Conservation (phyloP, 2,329 filamentous ascomycete species). For the Exophiala aquamarina region DNA sequence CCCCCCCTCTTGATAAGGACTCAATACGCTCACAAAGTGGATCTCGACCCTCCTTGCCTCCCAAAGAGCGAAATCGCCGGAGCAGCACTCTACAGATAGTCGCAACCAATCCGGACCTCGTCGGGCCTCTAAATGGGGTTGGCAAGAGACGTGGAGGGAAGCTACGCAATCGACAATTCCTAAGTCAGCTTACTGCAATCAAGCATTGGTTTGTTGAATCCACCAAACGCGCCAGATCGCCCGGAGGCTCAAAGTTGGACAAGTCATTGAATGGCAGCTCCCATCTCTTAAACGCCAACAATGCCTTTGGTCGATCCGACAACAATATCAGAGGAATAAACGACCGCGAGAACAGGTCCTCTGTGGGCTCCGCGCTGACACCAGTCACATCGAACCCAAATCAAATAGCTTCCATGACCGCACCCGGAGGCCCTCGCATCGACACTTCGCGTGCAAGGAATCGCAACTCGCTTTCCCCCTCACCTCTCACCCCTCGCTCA, state of each 20-base stretch:
- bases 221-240: slow-evolving; percentile 62
- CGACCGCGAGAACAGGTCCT: slow-evolving; percentile 14
- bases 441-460: slow-evolving; percentile 28
- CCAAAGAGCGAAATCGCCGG: slow-evolving; percentile 79
- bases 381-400: slow-evolving; percentile 20
- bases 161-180: slow-evolving; percentile 31
- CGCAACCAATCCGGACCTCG: slow-evolving; percentile 64
- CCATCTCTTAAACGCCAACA: neutral
- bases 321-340: neutral
- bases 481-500: slow-evolving; percentile 82
- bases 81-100: slow-evolving; percentile 87
- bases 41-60: slow-evolving; percentile 76
- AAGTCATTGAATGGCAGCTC: slow-evolving; percentile 16
- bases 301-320: too few relatives aligned
- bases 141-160: slow-evolving; percentile 39
- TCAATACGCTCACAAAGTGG: slow-evolving; percentile 74
- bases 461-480: slow-evolving; percentile 80
- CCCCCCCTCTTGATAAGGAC: slow-evolving; percentile 76
- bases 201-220: slow-evolving; percentile 74
- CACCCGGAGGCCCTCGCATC: slow-evolving; percentile 19
- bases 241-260: slow-evolving; percentile 33
- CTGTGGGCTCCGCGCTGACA: slow-evolving; percentile 23
- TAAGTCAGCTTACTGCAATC: slow-evolving; percentile 65
- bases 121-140: slow-evolving; percentile 55
- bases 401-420: slow-evolving; percentile 17